phyloP scores from a whole-genome alignment of 1,284 basidiomycete genomes.

The Mycena sp. region DNA sequence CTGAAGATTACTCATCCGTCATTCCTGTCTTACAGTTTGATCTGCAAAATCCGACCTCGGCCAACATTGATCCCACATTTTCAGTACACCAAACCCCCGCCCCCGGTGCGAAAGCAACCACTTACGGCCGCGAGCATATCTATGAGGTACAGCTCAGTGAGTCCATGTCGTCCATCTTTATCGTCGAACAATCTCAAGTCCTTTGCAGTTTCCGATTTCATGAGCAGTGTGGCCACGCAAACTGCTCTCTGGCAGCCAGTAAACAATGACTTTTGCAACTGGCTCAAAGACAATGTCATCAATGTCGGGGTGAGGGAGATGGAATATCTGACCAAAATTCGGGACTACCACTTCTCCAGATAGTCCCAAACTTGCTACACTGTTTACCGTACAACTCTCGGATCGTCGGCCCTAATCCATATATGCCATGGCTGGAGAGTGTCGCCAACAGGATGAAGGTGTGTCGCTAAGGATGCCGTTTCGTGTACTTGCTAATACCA shows the following conservation, averaged over 20 bases:
- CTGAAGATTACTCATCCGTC: neutral
- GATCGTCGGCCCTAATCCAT: slow-evolving; percentile 9
- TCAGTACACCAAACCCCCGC: neutral
- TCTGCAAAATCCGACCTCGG: slow-evolving; percentile 5
- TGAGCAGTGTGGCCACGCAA: slow-evolving; percentile 10
- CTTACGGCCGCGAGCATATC: slow-evolving; percentile 14
- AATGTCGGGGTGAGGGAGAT: neutral
- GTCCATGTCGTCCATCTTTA: neutral
- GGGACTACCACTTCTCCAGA: neutral
- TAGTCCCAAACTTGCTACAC: slow-evolving; percentile 8
- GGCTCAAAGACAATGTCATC: neutral
- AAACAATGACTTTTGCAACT: slow-evolving; percentile 9
- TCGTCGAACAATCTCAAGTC: neutral
- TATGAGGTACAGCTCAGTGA: slow-evolving; percentile 12
- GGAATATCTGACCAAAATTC: no score
- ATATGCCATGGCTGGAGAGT: slow-evolving; percentile 18
- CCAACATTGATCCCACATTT: slow-evolving; percentile 6
- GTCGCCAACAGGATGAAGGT: slow-evolving; percentile 14
- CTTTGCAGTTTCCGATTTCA: slow-evolving; percentile 9
- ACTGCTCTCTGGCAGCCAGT: slow-evolving; percentile 12
- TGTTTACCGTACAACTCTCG: slow-evolving; percentile 10
- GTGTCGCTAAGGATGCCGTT: neutral
- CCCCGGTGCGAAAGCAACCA: slow-evolving; percentile 3
- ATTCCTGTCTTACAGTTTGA: slow-evolving; percentile 6
- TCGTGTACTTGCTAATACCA: neutral